Base-by-base conservation (phyloP, 176 grass and related monocot genomes). In the Luzula sylvatica region DNA sequence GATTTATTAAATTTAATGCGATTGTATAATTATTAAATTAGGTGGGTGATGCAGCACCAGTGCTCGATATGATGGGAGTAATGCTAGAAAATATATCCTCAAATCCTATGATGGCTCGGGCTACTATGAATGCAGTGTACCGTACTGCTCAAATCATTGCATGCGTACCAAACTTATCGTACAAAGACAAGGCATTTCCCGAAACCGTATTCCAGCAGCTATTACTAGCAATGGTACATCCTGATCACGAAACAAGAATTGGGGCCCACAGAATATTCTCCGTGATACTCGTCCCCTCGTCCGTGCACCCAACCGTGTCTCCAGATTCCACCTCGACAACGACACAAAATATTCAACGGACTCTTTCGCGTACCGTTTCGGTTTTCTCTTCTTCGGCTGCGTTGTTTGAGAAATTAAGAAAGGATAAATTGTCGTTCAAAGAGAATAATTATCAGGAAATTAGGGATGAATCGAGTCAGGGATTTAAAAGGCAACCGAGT, bases 371-470 rank as follows among this genome's bases (percentile, higher is more conserved):
- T 67, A 87, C 85, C 26, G 92, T 98, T 51, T 98, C 92, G 17
- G 85, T 98, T 17, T 98, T 98, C 82, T 98, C 92, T 60, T 98
- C 92, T 74, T 98, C 92, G 44, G 85, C 92, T 83, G 92, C 92
- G 66, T 70, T 98, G 39, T 98, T 98, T 80, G 92, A 90, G 60
- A 98, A 98, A 68, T 50, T 98, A 25, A 86, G 62, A 79, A 77
- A 35, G 55, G 92, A 98, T 25, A 90, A 80, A 30, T 23, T 53
- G 58, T 71, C 75, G 38, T 49, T 49, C 11, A 68, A 32, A 26
- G 86, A 87, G 42, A 90, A 32, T 63, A 45, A 68, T 51, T 46
- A 65, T 52, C 67, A 72, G 60, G 77, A 79, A 77, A 82, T 17
- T 52, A 66, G 57, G 61, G 70, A 72, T 26, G 70, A 74, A 24